These are phyloP conservation scores for Bipolaris cookei DNA, from an alignment of 2,329 filamentous ascomycete species.

Conservation along the genomic window DNA sequence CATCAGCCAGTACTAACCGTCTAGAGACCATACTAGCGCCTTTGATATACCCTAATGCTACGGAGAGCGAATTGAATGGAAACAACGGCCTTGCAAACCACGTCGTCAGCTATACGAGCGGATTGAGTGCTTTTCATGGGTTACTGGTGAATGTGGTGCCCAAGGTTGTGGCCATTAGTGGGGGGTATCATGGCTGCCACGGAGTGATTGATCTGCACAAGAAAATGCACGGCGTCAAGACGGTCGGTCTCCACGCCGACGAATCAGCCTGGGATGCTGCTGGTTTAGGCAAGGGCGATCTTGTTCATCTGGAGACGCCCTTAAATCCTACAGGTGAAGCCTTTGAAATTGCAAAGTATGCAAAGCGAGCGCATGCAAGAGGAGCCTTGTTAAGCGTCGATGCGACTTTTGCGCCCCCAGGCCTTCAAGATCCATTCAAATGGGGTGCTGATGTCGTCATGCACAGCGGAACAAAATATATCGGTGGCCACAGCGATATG, in stretches of 20 bases:
- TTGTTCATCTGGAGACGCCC: slow-evolving; percentile 92
- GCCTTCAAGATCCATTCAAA: slow-evolving; percentile 82
- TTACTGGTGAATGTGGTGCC: slow-evolving; percentile 85
- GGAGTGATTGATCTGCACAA: slow-evolving; percentile 76
- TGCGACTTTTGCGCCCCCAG: slow-evolving; percentile 90
- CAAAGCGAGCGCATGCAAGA: slow-evolving; percentile 70
- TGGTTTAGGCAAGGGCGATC: slow-evolving; percentile 75
- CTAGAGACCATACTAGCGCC: slow-evolving; percentile 82
- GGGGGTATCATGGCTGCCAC: slow-evolving; percentile 93
- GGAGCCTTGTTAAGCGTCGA: slow-evolving; percentile 85
- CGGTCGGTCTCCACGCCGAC: slow-evolving; percentile 66
- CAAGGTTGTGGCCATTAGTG: slow-evolving; percentile 78
- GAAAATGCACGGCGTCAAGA: slow-evolving; percentile 76
- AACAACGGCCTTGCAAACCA: slow-evolving; percentile 51
- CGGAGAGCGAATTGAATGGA: slow-evolving; percentile 19
- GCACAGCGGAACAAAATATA: slow-evolving; percentile 95
- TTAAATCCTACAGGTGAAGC: slow-evolving; percentile 89
- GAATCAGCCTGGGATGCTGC: slow-evolving; percentile 65
- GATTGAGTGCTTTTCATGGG: slow-evolving; percentile 87
- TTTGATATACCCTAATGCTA: slow-evolving; percentile 65
- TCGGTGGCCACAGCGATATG: slow-evolving; percentile 94
- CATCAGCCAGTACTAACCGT: slow-evolving; percentile 78
- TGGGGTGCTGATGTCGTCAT: slow-evolving; percentile 85
- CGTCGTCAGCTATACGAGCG: slow-evolving; percentile 79
- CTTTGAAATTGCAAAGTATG: slow-evolving; percentile 73